A percentile compares a stretch with the other conserved stretches of the same genome.
phyloP scores from a whole-genome alignment of 208 protist species.

The Trypanosoma scelopori region DNA sequence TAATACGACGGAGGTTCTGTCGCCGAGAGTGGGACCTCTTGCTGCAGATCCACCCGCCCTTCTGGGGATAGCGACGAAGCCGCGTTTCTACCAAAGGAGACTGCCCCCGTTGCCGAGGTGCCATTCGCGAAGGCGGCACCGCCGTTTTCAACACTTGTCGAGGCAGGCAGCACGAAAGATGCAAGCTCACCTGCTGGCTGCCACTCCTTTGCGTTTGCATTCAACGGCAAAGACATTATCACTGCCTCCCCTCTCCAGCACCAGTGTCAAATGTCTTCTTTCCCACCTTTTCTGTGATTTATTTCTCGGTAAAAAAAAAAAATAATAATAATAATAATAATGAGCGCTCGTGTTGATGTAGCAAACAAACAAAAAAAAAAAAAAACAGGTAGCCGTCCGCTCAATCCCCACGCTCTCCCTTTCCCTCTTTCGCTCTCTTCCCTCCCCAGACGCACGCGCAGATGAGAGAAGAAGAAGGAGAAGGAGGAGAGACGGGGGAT shows the following conservation, averaged over 20 bases:
- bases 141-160: conserved; percentile 28
- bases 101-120: background rate
- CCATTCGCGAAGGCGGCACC: background rate
- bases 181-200: conserved; percentile 49
- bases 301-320: too few relatives aligned
- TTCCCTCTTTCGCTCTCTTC: too few relatives aligned
- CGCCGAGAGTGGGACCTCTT: background rate
- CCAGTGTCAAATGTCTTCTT: too few relatives aligned
- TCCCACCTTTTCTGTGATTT: too few relatives aligned
- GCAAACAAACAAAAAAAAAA: too few relatives aligned
- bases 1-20: conserved; percentile 25
- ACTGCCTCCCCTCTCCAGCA: background rate
- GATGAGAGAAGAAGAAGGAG: too few relatives aligned
- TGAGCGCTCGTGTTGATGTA: too few relatives aligned
- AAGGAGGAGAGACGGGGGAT: too few relatives aligned
- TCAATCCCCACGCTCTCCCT: too few relatives aligned
- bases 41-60: background rate
- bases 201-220: conserved; percentile 83
- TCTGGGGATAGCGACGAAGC: conserved; percentile 13
- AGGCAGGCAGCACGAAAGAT: conserved; percentile 42
- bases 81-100: background rate
- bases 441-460: too few relatives aligned
- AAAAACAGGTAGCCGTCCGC: too few relatives aligned
- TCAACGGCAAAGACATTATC: conserved; percentile 30
- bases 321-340: too few relatives aligned